Conservation (phyloP, 1,284 basidiomycete species). For the Pyrrhoderma noxium region DNA sequence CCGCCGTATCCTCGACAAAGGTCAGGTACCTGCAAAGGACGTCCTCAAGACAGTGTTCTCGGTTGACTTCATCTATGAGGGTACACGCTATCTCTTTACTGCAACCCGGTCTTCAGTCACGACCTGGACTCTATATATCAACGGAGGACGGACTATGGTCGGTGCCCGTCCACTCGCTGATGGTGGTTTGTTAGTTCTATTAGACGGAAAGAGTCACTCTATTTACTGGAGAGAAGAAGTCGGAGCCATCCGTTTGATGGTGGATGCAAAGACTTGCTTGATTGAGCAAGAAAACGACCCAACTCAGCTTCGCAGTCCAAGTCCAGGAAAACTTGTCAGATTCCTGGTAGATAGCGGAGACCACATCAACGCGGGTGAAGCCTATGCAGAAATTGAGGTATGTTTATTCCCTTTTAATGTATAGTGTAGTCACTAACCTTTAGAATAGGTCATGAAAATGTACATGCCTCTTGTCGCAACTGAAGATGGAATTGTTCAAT, state of each 20-base stretch:
- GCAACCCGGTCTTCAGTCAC: slow-evolving; percentile 86
- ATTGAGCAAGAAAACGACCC: slow-evolving; percentile 99
- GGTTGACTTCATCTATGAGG: slow-evolving; percentile 98
- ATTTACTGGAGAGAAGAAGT: slow-evolving; percentile 99
- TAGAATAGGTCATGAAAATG: slow-evolving; percentile 91
- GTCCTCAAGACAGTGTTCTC: slow-evolving; percentile 96
- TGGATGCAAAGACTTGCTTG: slow-evolving; percentile 95
- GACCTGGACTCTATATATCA: slow-evolving; percentile 92
- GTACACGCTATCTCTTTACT: slow-evolving; percentile 92
- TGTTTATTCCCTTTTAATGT: background rate
- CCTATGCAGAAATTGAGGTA: slow-evolving; percentile 98
- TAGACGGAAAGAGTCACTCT: slow-evolving; percentile 94
- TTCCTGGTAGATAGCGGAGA: slow-evolving; percentile 97
- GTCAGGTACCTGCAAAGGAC: slow-evolving; percentile 93
- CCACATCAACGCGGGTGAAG: slow-evolving; percentile 92
- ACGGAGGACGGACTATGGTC: slow-evolving; percentile 87
- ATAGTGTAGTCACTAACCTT: background rate
- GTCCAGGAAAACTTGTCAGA: slow-evolving; percentile 93
- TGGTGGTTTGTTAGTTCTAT: slow-evolving; percentile 86
- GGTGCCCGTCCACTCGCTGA: slow-evolving; percentile 90
- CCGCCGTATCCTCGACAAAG: slow-evolving; percentile 94
- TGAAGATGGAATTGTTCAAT: slow-evolving; percentile 92
- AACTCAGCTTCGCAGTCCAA: slow-evolving; percentile 92
- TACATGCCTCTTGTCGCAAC: slow-evolving; percentile 96
- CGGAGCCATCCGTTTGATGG: slow-evolving; percentile 86